phyloP scores from a whole-genome alignment of 768 basidiomycete genomes.

The Clitopilus passeckerianus region DNA sequence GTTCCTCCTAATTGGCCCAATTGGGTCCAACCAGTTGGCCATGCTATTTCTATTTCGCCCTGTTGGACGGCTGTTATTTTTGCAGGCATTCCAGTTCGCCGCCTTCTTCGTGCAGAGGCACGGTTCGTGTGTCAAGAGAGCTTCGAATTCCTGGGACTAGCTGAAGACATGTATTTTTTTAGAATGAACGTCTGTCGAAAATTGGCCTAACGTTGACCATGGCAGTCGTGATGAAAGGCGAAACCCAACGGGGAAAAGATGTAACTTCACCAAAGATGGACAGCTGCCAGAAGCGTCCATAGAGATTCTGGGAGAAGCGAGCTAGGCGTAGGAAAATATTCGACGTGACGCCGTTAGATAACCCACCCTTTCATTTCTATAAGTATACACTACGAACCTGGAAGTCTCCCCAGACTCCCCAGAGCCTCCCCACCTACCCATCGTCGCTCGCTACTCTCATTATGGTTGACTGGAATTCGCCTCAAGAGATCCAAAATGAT shows the following conservation, averaged over 20 bases:
- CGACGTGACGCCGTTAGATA: not conserved
- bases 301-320: not conserved
- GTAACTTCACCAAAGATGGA: not conserved
- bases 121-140: not conserved
- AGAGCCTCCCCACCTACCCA: constrained; percentile 7
- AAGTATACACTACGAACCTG: not conserved
- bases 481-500: constrained; percentile 40
- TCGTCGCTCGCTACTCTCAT: constrained; percentile 7
- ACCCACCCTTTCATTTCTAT: not conserved
- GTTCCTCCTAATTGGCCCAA: not conserved
- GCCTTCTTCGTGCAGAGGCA: not conserved
- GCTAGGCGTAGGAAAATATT: not conserved
- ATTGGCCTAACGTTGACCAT: not conserved
- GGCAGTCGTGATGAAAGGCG: not conserved
- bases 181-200: not conserved
- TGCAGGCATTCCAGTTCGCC: not conserved
- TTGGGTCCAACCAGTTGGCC: not conserved
- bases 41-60: not conserved
- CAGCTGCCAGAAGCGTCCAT: not conserved
- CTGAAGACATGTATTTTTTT: not conserved
- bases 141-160: not conserved
- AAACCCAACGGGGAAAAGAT: not conserved
- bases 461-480: constrained; percentile 60
- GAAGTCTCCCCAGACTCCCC: not conserved
- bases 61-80: not conserved